Conservation (phyloP, 257 asterid genomes). For the Catharanthus roseus region DNA sequence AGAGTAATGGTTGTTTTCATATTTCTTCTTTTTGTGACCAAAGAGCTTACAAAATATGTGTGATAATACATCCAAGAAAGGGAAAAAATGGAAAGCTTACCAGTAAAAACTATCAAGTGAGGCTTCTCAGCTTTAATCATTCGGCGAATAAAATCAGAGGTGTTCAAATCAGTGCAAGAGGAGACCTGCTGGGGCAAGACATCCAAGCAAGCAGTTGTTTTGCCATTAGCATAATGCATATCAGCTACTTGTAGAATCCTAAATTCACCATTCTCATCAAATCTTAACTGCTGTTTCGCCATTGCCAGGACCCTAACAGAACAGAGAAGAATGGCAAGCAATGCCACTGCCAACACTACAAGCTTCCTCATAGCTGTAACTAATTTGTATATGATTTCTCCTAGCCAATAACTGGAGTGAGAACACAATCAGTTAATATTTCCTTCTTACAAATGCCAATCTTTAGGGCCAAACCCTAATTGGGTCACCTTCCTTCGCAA, state of each 20-base stretch:
- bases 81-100: conserved; percentile 19
- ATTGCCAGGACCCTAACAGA: conserved; percentile 6
- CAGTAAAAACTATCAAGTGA: conserved; percentile 75
- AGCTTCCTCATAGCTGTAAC: conserved; percentile 2
- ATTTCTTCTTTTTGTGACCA: not conserved
- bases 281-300: conserved; percentile 40
- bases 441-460: not conserved
- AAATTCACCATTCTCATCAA: conserved; percentile 63
- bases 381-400: not conserved
- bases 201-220: conserved; percentile 57
- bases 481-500: not conserved
- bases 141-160: conserved; percentile 73
- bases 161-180: conserved; percentile 83
- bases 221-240: conserved; percentile 82
- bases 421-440: not conserved
- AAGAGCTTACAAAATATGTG: not conserved
- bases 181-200: conserved; percentile 55
- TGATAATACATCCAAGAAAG: too few species aligned
- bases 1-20: not conserved
- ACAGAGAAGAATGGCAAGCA: conserved; percentile 6
- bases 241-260: conserved; percentile 91
- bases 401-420: not conserved
- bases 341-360: not conserved
- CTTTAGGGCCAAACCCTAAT: not conserved
- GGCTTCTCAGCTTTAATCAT: conserved; percentile 72